Conservation (phyloP, 495 filamentous ascomycete species). For the Cercophora scortea region DNA sequence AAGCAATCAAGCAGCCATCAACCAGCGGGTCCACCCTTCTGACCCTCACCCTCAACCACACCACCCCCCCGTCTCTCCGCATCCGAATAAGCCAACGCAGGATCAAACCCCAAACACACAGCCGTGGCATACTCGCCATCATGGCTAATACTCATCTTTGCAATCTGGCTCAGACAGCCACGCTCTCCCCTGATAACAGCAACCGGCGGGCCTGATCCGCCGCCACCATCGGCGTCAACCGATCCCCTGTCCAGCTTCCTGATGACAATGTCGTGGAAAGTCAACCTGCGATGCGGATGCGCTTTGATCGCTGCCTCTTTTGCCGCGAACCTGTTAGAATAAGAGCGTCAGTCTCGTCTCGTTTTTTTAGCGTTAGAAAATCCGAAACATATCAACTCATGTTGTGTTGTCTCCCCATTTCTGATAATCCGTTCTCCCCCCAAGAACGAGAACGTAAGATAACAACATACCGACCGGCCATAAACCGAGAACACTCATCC, state of each 20-base stretch:
- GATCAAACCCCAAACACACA: slow-evolving; percentile 19
- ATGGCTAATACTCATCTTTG: slow-evolving; percentile 29
- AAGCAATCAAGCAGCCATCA: too few species aligned
- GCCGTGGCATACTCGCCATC: slow-evolving; percentile 29
- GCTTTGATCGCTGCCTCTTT: slow-evolving; percentile 63
- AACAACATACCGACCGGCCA: slow-evolving; percentile 46
- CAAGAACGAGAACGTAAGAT: too few species aligned
- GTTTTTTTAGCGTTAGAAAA: too few species aligned
- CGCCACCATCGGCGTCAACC: too few species aligned
- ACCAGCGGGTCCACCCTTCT: too few species aligned
- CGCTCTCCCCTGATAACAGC: slow-evolving; percentile 13
- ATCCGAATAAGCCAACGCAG: too few species aligned
- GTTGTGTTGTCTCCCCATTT: too few species aligned
- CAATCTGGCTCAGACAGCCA: slow-evolving; percentile 7
- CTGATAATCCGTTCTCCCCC: too few species aligned
- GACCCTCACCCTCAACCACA: too few species aligned
- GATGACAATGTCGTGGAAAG: slow-evolving; percentile 41
- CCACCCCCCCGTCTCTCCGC: too few species aligned
- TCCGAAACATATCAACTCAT: too few species aligned
- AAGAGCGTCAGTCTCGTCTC: too few species aligned
- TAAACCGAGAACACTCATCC: slow-evolving; percentile 21
- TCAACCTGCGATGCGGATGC: slow-evolving; percentile 32
- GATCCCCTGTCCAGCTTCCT: background rate
- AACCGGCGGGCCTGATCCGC: slow-evolving; percentile 8
- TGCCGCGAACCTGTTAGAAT: slow-evolving; percentile 43